Evolutionary conservation across 192 early-diverging fungal genomes (phyloP), one percentile per base, ranked within the genome.

Genomic region (Entomortierella parvispora): DNA sequence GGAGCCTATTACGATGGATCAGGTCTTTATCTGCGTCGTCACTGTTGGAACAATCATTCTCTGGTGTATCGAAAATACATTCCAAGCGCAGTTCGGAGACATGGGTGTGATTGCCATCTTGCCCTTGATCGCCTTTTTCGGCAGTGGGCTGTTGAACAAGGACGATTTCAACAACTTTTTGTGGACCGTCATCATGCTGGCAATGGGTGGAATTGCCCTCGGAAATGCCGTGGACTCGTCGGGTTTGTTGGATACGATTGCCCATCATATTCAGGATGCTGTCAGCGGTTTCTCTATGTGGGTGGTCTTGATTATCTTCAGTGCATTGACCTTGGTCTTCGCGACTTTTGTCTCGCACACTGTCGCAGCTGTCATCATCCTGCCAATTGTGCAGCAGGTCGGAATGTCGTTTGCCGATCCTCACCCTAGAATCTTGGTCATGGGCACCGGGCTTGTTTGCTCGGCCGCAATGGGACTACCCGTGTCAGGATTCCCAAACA

Each of bases 341-440:
- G 85, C 90, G 10, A 87, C 84, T 12, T 93, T 93, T 65, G 88
- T 93, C n/a, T 86, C 83, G 1, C 91, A 93, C 69, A 93, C 91
- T 0, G 91, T 93, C 9, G 91, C 88, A 4, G 91, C 91, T 8
- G 68, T 93, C 52, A 92, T 92, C 62, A 88, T 92, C 25, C 57
- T 92, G 34, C 61, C 61, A 3, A 89, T 93, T 32, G 88, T 93
- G 34, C 75, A 85, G 48, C 70, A 91, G 63, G 87, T 93, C 37
- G 91, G 90, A 20, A 47, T 66, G 5, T 64, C 78, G 3, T 71
- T 93, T 66, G 82, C 85, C 26, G 82, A 86, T 46, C 90, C 91
- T 18, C 83, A 88, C 46, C 83, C 91, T 26, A 69, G 86, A 4
- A 81, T 89, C 37, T 65, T 93, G 53, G 89, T 93, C 18, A 90